Evolutionary conservation across 2,329 filamentous ascomycete species (phyloP).

Genomic region (Myriosclerotinia curreyana): DNA sequence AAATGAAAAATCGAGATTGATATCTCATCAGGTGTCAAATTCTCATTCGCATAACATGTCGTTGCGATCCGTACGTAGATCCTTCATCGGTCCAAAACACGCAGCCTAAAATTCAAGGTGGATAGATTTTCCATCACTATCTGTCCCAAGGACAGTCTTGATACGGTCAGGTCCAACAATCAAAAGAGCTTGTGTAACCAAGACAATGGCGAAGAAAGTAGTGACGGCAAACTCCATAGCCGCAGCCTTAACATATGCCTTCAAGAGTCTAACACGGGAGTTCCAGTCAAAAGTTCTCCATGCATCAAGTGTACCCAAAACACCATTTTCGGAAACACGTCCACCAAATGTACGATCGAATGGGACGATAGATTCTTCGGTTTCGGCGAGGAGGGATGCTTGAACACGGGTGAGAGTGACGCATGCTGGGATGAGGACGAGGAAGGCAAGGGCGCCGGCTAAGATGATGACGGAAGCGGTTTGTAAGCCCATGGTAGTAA

Average conservation of each 20-base stretch:
- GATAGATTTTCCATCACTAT: neutral
- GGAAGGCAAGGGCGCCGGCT: slow-evolving; percentile 51
- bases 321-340: slow-evolving; percentile 69
- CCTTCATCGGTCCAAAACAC: neutral
- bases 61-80: neutral
- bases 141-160: slow-evolving; percentile 20
- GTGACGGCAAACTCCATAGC: slow-evolving; percentile 50
- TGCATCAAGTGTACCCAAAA: slow-evolving; percentile 69
- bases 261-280: slow-evolving; percentile 69
- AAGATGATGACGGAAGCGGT: slow-evolving; percentile 46
- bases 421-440: slow-evolving; percentile 71
- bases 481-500: slow-evolving; percentile 46
- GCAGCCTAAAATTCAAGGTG: neutral
- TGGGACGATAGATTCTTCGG: slow-evolving; percentile 78
- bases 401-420: slow-evolving; percentile 80
- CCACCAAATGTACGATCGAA: slow-evolving; percentile 86
- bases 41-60: neutral
- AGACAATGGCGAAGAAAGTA: slow-evolving; percentile 47
- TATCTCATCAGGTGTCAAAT: neutral
- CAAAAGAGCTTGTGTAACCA: slow-evolving; percentile 54
- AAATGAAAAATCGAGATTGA: neutral
- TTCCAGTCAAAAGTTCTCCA: slow-evolving; percentile 74
- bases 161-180: slow-evolving; percentile 41
- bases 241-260: slow-evolving; percentile 71
- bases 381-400: slow-evolving; percentile 78